Conservation (phyloP, 163 green algal species). For the Volvox carteri region DNA sequence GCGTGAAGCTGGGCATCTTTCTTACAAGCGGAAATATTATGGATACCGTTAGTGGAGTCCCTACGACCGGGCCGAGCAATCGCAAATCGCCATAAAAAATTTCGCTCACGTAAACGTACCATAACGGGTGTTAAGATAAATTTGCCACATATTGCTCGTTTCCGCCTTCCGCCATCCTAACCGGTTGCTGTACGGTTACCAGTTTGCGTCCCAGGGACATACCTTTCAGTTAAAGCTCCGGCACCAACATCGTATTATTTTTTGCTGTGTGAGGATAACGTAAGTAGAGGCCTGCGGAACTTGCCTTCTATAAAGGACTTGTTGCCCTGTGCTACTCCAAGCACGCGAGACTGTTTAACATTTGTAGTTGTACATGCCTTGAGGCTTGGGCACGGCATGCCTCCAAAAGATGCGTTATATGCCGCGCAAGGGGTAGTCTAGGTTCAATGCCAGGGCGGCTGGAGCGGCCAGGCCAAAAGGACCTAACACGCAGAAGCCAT, state of each 20-base stretch:
- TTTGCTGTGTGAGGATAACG: too few relatives aligned
- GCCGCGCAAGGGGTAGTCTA: conserved; percentile 2
- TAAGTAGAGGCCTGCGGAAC: too few relatives aligned
- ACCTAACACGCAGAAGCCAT: background rate
- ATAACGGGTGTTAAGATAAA: background rate
- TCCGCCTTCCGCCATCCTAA: too few relatives aligned
- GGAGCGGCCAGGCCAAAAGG: background rate
- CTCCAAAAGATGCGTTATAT: background rate
- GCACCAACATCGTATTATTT: too few relatives aligned
- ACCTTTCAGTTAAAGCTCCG: too few relatives aligned
- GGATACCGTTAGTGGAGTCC: too few relatives aligned
- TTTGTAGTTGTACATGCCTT: too few relatives aligned
- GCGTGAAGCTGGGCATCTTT: background rate
- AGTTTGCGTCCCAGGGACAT: too few relatives aligned
- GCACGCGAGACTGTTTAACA: too few relatives aligned
- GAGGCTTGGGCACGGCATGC: background rate
- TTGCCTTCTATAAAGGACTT: too few relatives aligned
- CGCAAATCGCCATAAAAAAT: background rate
- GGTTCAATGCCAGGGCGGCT: conserved; percentile 17
- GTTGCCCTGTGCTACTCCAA: too few relatives aligned
- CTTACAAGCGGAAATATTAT: background rate
- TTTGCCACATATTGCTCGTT: too few relatives aligned
- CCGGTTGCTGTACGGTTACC: background rate
- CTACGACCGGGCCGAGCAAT: background rate
- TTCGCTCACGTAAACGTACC: background rate